A percentile compares a stretch with the other conserved stretches of the same genome.
Conservation (phyloP, 176 grass and related monocot genomes). For the Echinochloa phyllopogon region DNA sequence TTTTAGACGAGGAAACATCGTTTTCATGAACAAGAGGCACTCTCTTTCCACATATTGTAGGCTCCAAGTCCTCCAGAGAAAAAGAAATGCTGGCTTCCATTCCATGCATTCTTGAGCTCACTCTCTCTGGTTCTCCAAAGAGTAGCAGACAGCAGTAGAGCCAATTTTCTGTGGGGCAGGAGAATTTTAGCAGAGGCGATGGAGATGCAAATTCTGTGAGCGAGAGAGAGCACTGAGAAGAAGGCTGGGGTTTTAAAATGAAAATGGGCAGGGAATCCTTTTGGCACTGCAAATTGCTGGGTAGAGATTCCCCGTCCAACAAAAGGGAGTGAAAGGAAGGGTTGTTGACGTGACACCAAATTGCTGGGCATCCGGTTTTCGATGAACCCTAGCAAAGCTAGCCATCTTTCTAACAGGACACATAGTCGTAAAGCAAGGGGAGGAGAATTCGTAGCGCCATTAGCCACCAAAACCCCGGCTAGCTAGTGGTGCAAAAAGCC, state of each 20-base stretch:
- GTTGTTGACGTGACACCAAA: slow-evolving; percentile 58
- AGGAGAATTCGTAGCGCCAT: slow-evolving; percentile 45
- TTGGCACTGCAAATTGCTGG: slow-evolving; percentile 47
- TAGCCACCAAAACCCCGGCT: slow-evolving; percentile 34
- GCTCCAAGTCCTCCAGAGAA: neutral
- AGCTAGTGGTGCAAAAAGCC: slow-evolving; percentile 9
- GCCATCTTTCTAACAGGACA: slow-evolving; percentile 59
- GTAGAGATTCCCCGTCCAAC: slow-evolving; percentile 48
- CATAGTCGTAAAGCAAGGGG: slow-evolving; percentile 45
- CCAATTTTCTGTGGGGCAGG: slow-evolving; percentile 12
- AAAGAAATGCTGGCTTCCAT: neutral
- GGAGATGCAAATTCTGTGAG: slow-evolving; percentile 29
- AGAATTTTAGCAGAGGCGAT: neutral
- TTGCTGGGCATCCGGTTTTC: slow-evolving; percentile 47
- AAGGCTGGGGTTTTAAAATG: slow-evolving; percentile 32
- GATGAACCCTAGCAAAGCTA: slow-evolving; percentile 62
- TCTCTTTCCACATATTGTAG: slow-evolving; percentile 13
- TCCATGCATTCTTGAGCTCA: slow-evolving; percentile 20
- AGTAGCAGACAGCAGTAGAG: neutral
- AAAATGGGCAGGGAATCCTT: slow-evolving; percentile 36
- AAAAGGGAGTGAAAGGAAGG: slow-evolving; percentile 40
- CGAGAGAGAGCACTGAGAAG: slow-evolving; percentile 37
- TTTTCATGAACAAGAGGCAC: slow-evolving; percentile 23
- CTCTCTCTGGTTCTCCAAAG: slow-evolving; percentile 15
- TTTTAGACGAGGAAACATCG: slow-evolving; percentile 54